Conservation (phyloP, 2,329 filamentous ascomycete genomes). For the Trichothecium roseum region DNA sequence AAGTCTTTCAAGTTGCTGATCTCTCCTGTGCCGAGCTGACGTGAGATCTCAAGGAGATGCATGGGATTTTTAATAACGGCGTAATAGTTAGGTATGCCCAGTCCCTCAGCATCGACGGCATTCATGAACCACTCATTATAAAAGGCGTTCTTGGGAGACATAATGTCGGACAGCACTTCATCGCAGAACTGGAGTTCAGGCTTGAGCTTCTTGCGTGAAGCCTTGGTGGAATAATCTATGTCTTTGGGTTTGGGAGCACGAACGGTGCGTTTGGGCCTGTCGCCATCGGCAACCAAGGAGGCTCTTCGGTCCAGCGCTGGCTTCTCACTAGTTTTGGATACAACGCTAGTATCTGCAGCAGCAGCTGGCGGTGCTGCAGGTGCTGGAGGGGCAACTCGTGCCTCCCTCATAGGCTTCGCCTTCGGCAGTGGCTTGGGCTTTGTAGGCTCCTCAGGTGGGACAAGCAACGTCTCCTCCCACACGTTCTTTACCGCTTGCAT, state of each 20-base stretch:
- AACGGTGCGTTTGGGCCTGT: conserved; percentile 84
- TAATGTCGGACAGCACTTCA: conserved; percentile 66
- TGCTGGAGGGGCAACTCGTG: conserved; percentile 21
- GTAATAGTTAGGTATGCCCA: conserved; percentile 90
- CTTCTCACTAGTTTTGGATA: conserved; percentile 9
- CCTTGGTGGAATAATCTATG: conserved; percentile 68
- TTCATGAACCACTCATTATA: conserved; percentile 66
- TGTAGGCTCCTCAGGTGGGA: conserved; percentile 42
- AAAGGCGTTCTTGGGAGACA: conserved; percentile 58
- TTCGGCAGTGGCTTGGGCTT: conserved; percentile 42
- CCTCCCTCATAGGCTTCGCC: conserved; percentile 24
- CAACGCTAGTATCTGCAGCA: conserved; percentile 10
- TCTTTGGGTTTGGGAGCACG: conserved; percentile 86
- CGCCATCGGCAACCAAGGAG: conserved; percentile 64
- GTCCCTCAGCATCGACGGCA: conserved; percentile 85
- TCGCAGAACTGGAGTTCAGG: conserved; percentile 87
- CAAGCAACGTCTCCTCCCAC: conserved; percentile 32
- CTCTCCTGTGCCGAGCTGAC: conserved; percentile 66
- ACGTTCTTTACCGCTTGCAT: conserved; percentile 45
- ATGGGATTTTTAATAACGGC: conserved; percentile 94
- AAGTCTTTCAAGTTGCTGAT: conserved; percentile 81
- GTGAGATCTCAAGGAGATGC: conserved; percentile 76
- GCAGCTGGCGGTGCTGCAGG: conserved; percentile 7
- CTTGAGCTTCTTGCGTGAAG: conserved; percentile 78
- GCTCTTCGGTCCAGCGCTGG: conserved; percentile 51